Evolutionary conservation across 352 stramenopile genomes (phyloP).

Genomic region (Halophytophthora polymorphica): DNA sequence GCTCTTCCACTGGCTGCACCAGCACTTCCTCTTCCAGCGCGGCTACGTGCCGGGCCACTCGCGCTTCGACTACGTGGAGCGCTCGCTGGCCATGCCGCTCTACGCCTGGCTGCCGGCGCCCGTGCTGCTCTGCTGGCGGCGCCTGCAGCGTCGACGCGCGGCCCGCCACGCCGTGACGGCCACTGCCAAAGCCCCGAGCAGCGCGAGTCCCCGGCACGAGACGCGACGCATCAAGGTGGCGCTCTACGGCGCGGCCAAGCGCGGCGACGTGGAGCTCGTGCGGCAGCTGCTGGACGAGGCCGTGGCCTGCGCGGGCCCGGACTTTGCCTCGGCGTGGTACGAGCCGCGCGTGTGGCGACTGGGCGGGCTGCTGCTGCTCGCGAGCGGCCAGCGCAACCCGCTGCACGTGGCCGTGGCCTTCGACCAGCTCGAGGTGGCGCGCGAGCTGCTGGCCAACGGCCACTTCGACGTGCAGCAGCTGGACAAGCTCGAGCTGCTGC

Average conservation of each 20-base stretch:
- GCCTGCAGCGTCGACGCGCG: slow-evolving; percentile 4
- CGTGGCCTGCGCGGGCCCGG: slow-evolving; percentile 46
- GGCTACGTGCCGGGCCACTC: slow-evolving; percentile 54
- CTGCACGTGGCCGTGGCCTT: slow-evolving; percentile 76
- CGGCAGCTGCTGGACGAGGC: slow-evolving; percentile 42
- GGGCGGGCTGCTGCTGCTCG: slow-evolving; percentile 23
- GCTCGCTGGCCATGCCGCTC: slow-evolving; percentile 37
- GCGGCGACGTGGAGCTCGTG: slow-evolving; percentile 55
- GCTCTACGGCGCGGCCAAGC: slow-evolving; percentile 65
- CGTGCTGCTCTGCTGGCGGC: slow-evolving; percentile 23
- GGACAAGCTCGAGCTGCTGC: slow-evolving; percentile 75
- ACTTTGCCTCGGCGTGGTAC: slow-evolving; percentile 73
- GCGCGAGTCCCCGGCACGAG: slow-evolving; percentile 22
- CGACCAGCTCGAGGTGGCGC: slow-evolving; percentile 60
- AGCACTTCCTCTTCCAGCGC: slow-evolving; percentile 73
- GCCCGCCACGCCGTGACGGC: no score
- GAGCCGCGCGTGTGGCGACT: slow-evolving; percentile 21
- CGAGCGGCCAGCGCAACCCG: slow-evolving; percentile 55
- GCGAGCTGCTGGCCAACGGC: slow-evolving; percentile 50
- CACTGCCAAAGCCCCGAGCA: no score
- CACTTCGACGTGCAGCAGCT: slow-evolving; percentile 67
- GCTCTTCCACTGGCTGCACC: slow-evolving; percentile 75
- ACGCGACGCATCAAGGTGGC: slow-evolving; percentile 46
- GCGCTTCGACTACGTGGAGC: slow-evolving; percentile 65
- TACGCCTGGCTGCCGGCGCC: slow-evolving; percentile 39